A percentile compares a stretch with the other conserved stretches of the same genome.
phyloP scores from a whole-genome alignment of 176 grass and related monocot species.

The Guadua angustifolia region DNA sequence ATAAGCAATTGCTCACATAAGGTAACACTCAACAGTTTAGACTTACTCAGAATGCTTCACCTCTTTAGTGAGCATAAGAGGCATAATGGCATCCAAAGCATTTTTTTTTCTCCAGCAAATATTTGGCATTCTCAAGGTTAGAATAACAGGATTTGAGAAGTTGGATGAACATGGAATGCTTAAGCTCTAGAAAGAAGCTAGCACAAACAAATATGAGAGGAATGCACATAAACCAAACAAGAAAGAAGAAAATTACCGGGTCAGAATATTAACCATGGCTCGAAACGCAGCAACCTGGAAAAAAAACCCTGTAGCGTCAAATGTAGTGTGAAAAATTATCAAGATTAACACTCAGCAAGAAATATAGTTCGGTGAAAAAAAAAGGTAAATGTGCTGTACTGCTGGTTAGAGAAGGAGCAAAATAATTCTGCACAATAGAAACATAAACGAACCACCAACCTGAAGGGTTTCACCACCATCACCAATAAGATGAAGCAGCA shows the following conservation, averaged over 20 bases:
- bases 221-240: conserved; percentile 36
- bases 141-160: conserved; percentile 14
- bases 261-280: conserved; percentile 99
- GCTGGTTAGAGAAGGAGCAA: conserved; percentile 12
- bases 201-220: conserved; percentile 19
- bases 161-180: background rate
- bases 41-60: conserved; percentile 24
- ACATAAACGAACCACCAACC: conserved; percentile 59
- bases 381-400: background rate
- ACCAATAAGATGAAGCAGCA: conserved; percentile 98
- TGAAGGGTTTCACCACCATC: conserved; percentile 99
- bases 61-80: conserved; percentile 20
- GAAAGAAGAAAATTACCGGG: conserved; percentile 57
- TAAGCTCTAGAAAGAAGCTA: conserved; percentile 39
- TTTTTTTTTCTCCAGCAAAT: conserved; percentile 14
- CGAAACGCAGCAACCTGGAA: conserved; percentile 96
- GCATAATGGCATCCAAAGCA: conserved; percentile 25
- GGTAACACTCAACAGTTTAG: background rate
- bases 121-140: background rate
- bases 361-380: background rate
- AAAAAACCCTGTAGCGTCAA: conserved; percentile 30
- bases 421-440: conserved; percentile 38
- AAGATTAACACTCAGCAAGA: conserved; percentile 14
- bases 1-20: conserved; percentile 23
- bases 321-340: conserved; percentile 36